phyloP scores from a whole-genome alignment of 2,329 filamentous ascomycete genomes.

The Pyrenophora graminea region DNA sequence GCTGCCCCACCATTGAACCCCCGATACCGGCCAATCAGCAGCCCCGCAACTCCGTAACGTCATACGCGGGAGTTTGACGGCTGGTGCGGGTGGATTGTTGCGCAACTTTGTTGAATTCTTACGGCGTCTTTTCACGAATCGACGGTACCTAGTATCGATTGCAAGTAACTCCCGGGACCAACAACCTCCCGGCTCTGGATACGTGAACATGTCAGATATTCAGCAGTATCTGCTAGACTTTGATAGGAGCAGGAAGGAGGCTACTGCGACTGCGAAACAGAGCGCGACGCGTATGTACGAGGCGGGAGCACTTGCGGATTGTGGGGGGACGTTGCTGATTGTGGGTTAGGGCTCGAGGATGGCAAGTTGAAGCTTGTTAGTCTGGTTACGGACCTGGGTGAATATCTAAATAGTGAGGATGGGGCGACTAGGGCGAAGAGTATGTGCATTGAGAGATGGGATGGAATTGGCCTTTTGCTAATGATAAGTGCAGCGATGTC shows the following conservation, averaged over 20 bases:
- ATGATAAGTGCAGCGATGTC: conserved; percentile 46
- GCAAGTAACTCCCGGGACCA: no score
- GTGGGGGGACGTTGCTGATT: conserved; percentile 23
- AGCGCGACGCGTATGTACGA: conserved; percentile 47
- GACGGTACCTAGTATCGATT: neutral
- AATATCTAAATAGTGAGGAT: conserved; percentile 71
- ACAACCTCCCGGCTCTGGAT: conserved; percentile 4
- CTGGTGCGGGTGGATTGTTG: neutral
- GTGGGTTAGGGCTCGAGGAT: conserved; percentile 58
- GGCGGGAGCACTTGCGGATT: conserved; percentile 13
- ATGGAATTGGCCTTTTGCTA: conserved; percentile 10
- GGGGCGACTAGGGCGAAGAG: conserved; percentile 63
- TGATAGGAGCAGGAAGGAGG: conserved; percentile 54
- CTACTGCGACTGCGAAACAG: conserved; percentile 48
- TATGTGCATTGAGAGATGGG: conserved; percentile 28
- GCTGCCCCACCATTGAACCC: conserved; percentile 18
- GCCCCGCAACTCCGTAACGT: conserved; percentile 21
- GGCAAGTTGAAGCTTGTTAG: conserved; percentile 65
- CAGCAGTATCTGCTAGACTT: conserved; percentile 57
- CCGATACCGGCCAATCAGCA: conserved; percentile 29
- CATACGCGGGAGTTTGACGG: conserved; percentile 14
- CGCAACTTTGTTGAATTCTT: conserved; percentile 16
- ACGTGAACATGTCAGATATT: conserved; percentile 55
- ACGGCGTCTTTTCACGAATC: neutral
- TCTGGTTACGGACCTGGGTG: conserved; percentile 66